phyloP scores from a whole-genome alignment of 225 moss, liverwort and hornwort species.

The Asterella californica region DNA sequence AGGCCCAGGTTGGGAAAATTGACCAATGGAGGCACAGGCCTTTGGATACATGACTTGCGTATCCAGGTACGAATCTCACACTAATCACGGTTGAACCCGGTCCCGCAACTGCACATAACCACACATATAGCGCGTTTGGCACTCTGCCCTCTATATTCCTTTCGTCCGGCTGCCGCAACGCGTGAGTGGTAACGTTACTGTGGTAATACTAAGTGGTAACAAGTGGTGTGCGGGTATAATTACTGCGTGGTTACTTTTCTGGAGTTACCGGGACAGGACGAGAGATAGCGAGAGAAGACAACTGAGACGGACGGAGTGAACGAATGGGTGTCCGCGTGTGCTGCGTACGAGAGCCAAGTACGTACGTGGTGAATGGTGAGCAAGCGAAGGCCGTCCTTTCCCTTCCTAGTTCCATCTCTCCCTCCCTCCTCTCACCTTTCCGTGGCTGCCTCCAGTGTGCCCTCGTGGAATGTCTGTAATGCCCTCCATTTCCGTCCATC shows the following conservation, averaged over 20 bases:
- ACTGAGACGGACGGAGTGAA: background rate
- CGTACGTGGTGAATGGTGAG: background rate
- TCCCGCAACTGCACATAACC: too few relatives aligned
- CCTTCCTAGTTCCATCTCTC: background rate
- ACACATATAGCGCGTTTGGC: too few relatives aligned
- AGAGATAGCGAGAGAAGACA: background rate
- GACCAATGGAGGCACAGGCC: too few relatives aligned
- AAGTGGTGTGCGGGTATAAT: too few relatives aligned
- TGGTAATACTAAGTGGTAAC: too few relatives aligned
- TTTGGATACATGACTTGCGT: too few relatives aligned
- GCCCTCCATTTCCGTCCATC: background rate
- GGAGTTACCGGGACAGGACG: background rate
- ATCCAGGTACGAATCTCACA: too few relatives aligned
- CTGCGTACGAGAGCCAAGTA: background rate
- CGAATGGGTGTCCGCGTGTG: background rate
- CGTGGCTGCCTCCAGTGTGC: background rate
- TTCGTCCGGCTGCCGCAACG: too few relatives aligned
- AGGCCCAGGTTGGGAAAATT: too few relatives aligned
- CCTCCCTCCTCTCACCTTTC: constrained; percentile 9
- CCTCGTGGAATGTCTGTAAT: background rate
- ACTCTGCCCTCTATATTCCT: too few relatives aligned
- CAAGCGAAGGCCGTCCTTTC: background rate
- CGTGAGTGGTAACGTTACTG: too few relatives aligned
- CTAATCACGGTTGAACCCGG: too few relatives aligned
- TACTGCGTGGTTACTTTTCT: background rate